Conservation (phyloP, 352 stramenopile genomes). For the Pilasporangium apinafurcum region DNA sequence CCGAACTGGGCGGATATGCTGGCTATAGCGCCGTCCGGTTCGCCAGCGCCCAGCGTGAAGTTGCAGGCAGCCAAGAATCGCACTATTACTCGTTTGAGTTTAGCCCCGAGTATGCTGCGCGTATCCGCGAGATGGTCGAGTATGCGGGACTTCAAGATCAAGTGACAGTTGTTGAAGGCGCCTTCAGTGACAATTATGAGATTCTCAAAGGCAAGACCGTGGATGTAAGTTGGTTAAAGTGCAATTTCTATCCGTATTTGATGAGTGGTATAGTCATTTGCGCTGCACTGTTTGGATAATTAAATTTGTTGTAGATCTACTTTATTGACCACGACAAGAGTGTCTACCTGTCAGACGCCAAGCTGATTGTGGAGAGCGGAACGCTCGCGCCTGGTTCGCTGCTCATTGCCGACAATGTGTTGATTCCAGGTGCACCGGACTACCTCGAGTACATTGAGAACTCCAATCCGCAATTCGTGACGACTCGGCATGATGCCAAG, state of each 20-base stretch:
- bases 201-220: slow-evolving; percentile 20
- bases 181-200: slow-evolving; percentile 20
- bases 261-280: too few species aligned
- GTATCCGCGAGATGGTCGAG: slow-evolving; percentile 25
- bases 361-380: slow-evolving; percentile 29
- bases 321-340: slow-evolving; percentile 47
- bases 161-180: slow-evolving; percentile 22
- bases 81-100: slow-evolving; percentile 48
- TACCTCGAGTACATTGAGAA: slow-evolving; percentile 28
- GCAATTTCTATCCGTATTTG: too few species aligned
- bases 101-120: slow-evolving; percentile 20
- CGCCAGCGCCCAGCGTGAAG: slow-evolving; percentile 25
- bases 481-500: slow-evolving; percentile 12
- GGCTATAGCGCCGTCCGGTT: slow-evolving; percentile 47
- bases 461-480: slow-evolving; percentile 20
- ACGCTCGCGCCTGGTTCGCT: slow-evolving; percentile 18
- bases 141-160: slow-evolving; percentile 26
- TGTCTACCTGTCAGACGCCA: slow-evolving; percentile 25
- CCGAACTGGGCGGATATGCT: slow-evolving; percentile 28
- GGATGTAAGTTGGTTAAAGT: slow-evolving; percentile 11
- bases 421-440: slow-evolving; percentile 15
- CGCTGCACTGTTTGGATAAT: too few species aligned
- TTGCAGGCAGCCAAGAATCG: slow-evolving; percentile 9
- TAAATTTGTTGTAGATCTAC: slow-evolving; percentile 19
- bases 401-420: slow-evolving; percentile 29